Evolutionary conservation across 2,329 filamentous ascomycete genomes (phyloP), one percentile per base, ranked within the genome.

Genomic region (Emericellopsis cladophorae): DNA sequence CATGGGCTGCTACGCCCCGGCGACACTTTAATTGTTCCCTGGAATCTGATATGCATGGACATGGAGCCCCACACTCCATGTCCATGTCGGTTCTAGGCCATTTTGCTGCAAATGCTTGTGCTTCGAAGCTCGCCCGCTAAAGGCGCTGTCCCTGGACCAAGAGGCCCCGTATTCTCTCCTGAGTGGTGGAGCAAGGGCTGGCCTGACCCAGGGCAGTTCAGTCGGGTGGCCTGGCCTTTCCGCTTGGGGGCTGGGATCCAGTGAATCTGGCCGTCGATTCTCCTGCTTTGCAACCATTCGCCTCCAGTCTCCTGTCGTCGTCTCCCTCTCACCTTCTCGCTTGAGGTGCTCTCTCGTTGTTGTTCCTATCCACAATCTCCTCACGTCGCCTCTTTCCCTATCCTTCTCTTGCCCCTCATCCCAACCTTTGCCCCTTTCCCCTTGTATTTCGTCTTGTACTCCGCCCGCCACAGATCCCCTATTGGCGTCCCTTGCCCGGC

Each of bases 401-500:
- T 26, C 31, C 26, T 40, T 40, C 29, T 38, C 16, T 24, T 37
- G 24, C 31, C 37, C 23, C 5, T 32, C 23, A 11, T 38, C 36
- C 26, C 32, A 11, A 12, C 36, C 31, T 33, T 32, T 46, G 40
- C 48, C 49, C 45, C 49, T 49, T 52, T 47, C 48, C 55, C 47
- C 46, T 53, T 51, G 46, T 49, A 49, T 50, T 52, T 53, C 46
- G 46, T 46, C 45, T 51, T 22, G 21, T 18, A 15, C 26, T 39
- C 31, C 52, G 51, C 46, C 31, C 52, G 51, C 46, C 26, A 12
- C 26, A 29, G 26, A 7, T 29, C 32, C 32, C n/a, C 9, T 9
- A 9, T 35, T 35, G 9, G 32, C n/a, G 32, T 14, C n/a, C 32
- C 9, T 12, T 9, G 26, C 26, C 26, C 12, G 26, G 26, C 26